phyloP scores from a whole-genome alignment of 2,329 filamentous ascomycete genomes.

The Daldinia sp. region DNA sequence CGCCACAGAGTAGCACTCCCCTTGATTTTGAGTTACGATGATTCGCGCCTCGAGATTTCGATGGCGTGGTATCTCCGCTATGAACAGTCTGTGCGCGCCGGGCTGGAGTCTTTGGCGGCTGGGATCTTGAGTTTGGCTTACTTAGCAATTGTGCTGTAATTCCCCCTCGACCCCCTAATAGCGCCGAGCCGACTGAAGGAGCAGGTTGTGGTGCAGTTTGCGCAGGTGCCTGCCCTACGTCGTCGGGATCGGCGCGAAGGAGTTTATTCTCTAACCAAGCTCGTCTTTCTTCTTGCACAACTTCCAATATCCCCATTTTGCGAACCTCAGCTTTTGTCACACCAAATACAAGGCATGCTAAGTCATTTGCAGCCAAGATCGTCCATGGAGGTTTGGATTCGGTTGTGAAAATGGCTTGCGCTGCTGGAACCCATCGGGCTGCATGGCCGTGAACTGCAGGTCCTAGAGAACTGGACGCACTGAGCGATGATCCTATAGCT shows the following conservation, averaged over 20 bases:
- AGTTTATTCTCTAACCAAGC: conserved; percentile 91
- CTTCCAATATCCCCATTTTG: conserved; percentile 93
- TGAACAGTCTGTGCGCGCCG: conserved; percentile 72
- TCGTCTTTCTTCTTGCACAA: conserved; percentile 88
- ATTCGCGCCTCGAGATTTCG: conserved; percentile 65
- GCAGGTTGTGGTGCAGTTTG: conserved; percentile 49
- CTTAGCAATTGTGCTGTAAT: conserved; percentile 89
- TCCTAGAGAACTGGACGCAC: conserved; percentile 58
- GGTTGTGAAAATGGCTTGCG: conserved; percentile 98
- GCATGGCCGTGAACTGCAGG: conserved; percentile 84
- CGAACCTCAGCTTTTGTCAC: conserved; percentile 95
- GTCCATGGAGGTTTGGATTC: conserved; percentile 91
- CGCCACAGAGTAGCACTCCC: conserved; percentile 91
- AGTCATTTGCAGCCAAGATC: conserved; percentile 93
- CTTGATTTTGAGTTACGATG: conserved; percentile 80
- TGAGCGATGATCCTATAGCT: conserved; percentile 50
- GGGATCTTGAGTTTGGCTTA: conserved; percentile 73
- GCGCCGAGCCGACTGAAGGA: conserved; percentile 54
- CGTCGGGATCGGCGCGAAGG: conserved; percentile 66
- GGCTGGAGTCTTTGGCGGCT: conserved; percentile 61
- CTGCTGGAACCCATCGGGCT: conserved; percentile 87
- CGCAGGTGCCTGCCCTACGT: conserved; percentile 50
- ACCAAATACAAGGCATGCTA: conserved; percentile 98
- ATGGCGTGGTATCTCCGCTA: conserved; percentile 61
- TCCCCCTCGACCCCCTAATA: conserved; percentile 75